Evolutionary conservation across 108 stramenopile genomes (phyloP).

Genomic region (Parmales sp.): DNA sequence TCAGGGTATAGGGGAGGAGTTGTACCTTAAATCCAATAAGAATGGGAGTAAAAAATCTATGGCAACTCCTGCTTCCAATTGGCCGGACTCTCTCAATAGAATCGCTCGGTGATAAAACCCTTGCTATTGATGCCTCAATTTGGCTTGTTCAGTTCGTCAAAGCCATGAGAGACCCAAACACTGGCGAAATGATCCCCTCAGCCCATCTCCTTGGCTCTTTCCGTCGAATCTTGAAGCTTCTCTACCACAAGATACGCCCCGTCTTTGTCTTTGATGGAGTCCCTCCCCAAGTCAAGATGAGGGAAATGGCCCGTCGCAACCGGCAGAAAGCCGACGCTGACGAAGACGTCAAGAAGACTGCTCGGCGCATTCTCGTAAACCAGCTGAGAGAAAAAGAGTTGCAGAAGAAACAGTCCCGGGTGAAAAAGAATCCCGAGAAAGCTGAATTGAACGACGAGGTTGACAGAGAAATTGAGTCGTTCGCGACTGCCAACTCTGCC

Average conservation of each 20-base stretch:
- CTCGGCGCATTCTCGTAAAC: conserved; percentile 54
- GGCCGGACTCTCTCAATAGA: no score
- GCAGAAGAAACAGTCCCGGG: background rate
- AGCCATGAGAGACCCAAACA: conserved; percentile 87
- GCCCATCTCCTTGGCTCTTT: conserved; percentile 90
- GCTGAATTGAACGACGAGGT: background rate
- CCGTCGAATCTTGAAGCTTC: conserved; percentile 79
- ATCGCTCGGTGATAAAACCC: conserved; percentile 80
- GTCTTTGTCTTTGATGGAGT: conserved; percentile 95
- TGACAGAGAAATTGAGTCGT: background rate
- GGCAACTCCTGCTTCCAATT: no score
- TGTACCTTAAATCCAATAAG: no score
- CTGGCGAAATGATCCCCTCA: conserved; percentile 61
- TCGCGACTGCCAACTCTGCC: no score
- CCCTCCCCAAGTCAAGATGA: conserved; percentile 79
- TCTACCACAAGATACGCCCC: conserved; percentile 85
- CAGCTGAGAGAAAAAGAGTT: background rate
- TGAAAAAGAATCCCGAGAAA: background rate
- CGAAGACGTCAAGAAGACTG: conserved; percentile 48
- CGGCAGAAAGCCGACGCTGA: conserved; percentile 44
- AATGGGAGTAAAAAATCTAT: no score
- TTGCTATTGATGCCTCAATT: conserved; percentile 93
- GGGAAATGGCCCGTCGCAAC: conserved; percentile 54
- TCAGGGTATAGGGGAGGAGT: no score
- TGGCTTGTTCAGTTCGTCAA: conserved; percentile 97